phyloP scores from a whole-genome alignment of 768 basidiomycete species.

The Phylloporus scabripes region DNA sequence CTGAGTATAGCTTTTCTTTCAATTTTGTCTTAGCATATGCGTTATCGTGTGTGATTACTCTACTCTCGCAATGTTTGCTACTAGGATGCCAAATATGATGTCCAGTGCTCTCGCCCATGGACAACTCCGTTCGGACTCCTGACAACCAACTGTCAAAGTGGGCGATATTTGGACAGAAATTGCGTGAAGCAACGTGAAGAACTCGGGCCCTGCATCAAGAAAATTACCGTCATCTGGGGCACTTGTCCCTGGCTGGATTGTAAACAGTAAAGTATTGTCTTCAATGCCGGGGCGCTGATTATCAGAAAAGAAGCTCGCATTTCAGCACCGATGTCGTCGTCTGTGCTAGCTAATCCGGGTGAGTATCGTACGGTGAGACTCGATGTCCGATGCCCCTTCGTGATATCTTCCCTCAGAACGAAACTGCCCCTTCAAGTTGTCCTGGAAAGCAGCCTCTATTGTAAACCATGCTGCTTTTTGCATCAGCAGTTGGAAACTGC shows the following conservation, averaged over 20 bases:
- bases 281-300: not conserved
- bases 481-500: not conserved
- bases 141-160: not conserved
- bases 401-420: not conserved
- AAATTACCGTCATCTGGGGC: no score
- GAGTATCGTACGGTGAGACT: not conserved
- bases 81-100: not conserved
- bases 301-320: not conserved
- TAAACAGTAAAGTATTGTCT: not conserved
- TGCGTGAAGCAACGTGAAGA: not conserved
- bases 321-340: not conserved
- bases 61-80: not conserved
- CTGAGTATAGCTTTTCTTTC: not conserved
- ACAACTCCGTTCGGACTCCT: not conserved
- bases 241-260: not conserved
- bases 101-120: not conserved
- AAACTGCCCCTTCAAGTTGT: not conserved
- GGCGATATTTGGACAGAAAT: not conserved
- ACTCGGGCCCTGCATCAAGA: not conserved
- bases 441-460: not conserved
- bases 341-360: not conserved
- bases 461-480: not conserved
- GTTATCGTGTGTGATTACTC: not conserved
- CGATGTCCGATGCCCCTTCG: not conserved
- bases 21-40: not conserved